A percentile compares a stretch with the other conserved stretches of the same genome.
Conservation (phyloP, 257 asterid genomes). For the Linaria vulgaris region DNA sequence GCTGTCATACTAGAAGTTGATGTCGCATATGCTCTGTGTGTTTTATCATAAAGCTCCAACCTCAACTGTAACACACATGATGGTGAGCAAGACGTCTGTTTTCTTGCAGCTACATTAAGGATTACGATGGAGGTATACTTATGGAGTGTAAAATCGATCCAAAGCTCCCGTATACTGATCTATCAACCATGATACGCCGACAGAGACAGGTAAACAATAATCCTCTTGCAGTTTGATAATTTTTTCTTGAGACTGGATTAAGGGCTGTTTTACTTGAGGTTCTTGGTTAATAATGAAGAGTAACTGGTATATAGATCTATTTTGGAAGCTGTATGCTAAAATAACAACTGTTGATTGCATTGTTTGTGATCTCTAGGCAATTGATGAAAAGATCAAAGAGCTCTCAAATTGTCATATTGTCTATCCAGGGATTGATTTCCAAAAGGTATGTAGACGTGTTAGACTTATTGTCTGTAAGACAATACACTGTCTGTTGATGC, state of each 20-base stretch:
- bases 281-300: not conserved
- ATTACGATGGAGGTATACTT: slow-evolving; percentile 96
- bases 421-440: slow-evolving; percentile 89
- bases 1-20: slow-evolving; percentile 8
- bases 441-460: slow-evolving; percentile 61
- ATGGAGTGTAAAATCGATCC: slow-evolving; percentile 99
- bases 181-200: slow-evolving; percentile 95
- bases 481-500: not conserved
- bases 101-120: slow-evolving; percentile 76
- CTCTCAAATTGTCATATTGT: slow-evolving; percentile 97
- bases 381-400: slow-evolving; percentile 93
- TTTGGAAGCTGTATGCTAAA: slow-evolving; percentile 9
- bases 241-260: slow-evolving; percentile 11
- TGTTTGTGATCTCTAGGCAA: slow-evolving; percentile 62
- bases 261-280: slow-evolving; percentile 19
- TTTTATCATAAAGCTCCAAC: not conserved
- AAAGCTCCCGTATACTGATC: slow-evolving; percentile 92
- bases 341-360: slow-evolving; percentile 19
- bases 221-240: slow-evolving; percentile 15
- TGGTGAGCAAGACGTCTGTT: slow-evolving; percentile 13
- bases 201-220: slow-evolving; percentile 72
- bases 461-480: slow-evolving; percentile 23
- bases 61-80: not conserved
- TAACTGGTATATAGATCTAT: slow-evolving; percentile 16
- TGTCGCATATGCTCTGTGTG: slow-evolving; percentile 14